Evolutionary conservation across 1,284 basidiomycete genomes (phyloP).

Genomic region (Trichosporon sp.): DNA sequence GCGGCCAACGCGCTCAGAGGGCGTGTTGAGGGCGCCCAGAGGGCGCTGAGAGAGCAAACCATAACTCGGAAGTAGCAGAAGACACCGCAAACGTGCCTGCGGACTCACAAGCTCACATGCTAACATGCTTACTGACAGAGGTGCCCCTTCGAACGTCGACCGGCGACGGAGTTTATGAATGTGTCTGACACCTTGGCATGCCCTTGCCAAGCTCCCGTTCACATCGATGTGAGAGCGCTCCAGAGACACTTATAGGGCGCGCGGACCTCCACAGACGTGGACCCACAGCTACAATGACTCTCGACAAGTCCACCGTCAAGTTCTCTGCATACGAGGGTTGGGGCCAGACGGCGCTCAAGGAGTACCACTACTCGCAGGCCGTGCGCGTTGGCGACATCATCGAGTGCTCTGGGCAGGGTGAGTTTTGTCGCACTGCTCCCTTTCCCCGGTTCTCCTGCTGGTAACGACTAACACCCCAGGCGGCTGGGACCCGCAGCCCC

Average conservation of each 20-base stretch:
- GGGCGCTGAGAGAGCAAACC: too few species aligned
- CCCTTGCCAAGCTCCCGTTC: background rate
- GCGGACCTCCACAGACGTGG: background rate
- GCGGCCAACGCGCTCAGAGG: background rate
- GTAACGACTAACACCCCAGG: slow-evolving; percentile 11
- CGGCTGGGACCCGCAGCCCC: slow-evolving; percentile 28
- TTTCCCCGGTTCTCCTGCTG: too few species aligned
- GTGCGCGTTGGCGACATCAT: slow-evolving; percentile 31
- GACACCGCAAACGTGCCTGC: background rate
- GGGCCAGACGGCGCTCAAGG: background rate
- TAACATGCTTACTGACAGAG: background rate
- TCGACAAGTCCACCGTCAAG: background rate
- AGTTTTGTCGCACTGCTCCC: background rate
- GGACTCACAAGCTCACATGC: too few species aligned
- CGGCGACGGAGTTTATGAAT: background rate
- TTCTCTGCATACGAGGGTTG: background rate
- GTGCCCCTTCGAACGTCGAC: background rate
- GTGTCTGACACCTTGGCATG: background rate
- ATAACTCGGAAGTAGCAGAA: background rate
- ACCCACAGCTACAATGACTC: background rate
- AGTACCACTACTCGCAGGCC: slow-evolving; percentile 24
- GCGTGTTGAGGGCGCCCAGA: too few species aligned
- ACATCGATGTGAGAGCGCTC: background rate
- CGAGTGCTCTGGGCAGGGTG: slow-evolving; percentile 31
- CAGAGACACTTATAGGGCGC: background rate